A percentile compares a stretch with the other conserved stretches of the same genome.
Conservation (phyloP, 441 rosid genomes). For the Adansonia madagascariensis region DNA sequence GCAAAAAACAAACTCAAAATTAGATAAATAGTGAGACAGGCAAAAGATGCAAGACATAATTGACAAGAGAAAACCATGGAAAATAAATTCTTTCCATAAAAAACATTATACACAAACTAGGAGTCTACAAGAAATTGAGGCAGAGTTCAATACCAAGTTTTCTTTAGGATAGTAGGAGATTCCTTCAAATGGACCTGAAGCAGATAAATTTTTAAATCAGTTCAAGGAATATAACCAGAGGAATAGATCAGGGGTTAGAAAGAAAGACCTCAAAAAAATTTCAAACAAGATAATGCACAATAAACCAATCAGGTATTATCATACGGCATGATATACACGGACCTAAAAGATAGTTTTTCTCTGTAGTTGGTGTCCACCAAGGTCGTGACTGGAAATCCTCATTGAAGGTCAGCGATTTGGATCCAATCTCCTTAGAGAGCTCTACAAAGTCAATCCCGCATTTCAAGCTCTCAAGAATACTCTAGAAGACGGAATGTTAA, state of each 20-base stretch:
- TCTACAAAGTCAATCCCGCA: conserved; percentile 70
- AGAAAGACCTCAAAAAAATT: conserved; percentile 7
- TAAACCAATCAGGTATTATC: background rate
- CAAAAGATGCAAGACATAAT: conserved; percentile 13
- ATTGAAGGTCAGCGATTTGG: conserved; percentile 72
- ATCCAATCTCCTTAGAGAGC: conserved; percentile 80
- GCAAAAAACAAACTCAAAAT: conserved; percentile 17
- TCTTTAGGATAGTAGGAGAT: conserved; percentile 69
- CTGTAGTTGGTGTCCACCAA: conserved; percentile 97
- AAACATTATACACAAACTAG: background rate
- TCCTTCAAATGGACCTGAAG: conserved; percentile 90
- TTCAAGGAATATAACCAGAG: conserved; percentile 10
- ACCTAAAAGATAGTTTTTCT: conserved; percentile 88
- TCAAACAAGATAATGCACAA: background rate
- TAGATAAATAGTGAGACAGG: conserved; percentile 21
- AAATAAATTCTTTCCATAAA: conserved; percentile 4
- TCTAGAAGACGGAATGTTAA: conserved; percentile 44
- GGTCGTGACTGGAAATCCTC: conserved; percentile 93
- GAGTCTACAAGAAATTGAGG: conserved; percentile 2
- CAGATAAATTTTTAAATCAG: conserved; percentile 22
- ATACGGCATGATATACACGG: conserved; percentile 34
- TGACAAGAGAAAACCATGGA: conserved; percentile 12
- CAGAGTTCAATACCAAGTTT: conserved; percentile 56
- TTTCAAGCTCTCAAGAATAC: conserved; percentile 74
- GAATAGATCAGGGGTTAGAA: background rate